Base-by-base conservation (phyloP, 163 green algal species). In the Scenedesmus sp. region DNA sequence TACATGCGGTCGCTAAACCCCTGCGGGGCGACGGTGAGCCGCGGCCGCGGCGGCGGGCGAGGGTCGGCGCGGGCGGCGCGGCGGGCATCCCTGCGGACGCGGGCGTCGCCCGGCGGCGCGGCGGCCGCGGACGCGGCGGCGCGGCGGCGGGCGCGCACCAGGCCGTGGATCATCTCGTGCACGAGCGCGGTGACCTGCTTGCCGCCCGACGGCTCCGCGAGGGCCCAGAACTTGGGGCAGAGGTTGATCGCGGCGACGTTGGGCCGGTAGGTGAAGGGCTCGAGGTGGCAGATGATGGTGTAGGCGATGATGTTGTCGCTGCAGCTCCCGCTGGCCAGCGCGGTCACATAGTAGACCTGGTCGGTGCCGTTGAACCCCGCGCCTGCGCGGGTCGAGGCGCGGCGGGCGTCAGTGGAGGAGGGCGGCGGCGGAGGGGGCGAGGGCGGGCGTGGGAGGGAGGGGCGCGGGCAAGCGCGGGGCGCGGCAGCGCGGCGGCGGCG, bases 261-360 rank as follows among this genome's bases (percentile, higher is more conserved):
- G 42, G 71, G 71, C 60, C 71, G 34, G 58, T 72, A 80, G 4
- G 71, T 80, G 54, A 64, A 80, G 0, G 71, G 58, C 71, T 80
- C 71, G 57, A 80, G 71, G 60, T 80, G 71, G 58, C 71, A 80
- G 15, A 80, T 71, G 60, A 80, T 80, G 42, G 71, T 80, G 71
- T 80, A 80, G 1, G 71, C 71, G n/a, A 80, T 70, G 60, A 63
- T 71, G 71, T 70, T 80, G 44, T 71, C 71, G 15, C 33, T 48
- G 31, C 71, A 80, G 2, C 57, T 56, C 4, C 58, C 71, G 4
- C 24, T 64, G 22, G 57, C 31, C 9, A 72, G 11, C 20, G 58
- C 71, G 20, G 71, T 80, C 17, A 80, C 28, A 28, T 72, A 80
- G 39, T 56, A 80, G 0, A 80, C 71, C 24, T 72, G 58, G 31